Evolutionary conservation across 2,329 filamentous ascomycete genomes (phyloP), one percentile per base, ranked within the genome.

Genomic region (Fusarium veterinarium): DNA sequence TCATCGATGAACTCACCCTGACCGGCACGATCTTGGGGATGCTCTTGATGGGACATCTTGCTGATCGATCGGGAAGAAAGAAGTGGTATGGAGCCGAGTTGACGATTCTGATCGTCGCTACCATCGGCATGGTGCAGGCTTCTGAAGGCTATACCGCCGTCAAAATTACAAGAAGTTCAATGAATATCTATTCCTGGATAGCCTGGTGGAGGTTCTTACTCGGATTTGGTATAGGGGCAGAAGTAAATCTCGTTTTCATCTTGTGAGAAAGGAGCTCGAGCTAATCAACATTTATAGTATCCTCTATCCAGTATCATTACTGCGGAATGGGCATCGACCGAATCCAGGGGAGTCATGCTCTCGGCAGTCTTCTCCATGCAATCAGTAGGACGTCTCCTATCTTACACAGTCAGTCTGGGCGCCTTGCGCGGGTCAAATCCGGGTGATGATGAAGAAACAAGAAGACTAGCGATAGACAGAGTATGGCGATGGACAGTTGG

Each of bases 171-270:
- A n/a, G 37, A 0, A 28, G 53, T 20, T 59, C 67, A 14, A 69
- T 69, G 67, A 31, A 46, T n/a, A 69, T 69, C n/a, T 70, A 70
- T 46, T 49, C 67, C 3, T 70, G 67, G 67, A 48, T 70, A 33
- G 45, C 67, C 7, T 70, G 64, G 64, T 70, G 64, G 64, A 49
- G 67, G 8, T 60, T 63, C 10, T 20, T 63, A 6, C 56, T 70
- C 14, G 67, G 67, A 5, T 67, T 60, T 38, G 67, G 67, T 6
- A 68, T 70, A 19, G 67, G 67, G 16, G 67, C 67, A 25, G 67
- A 70, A 53, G 67, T 60, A 20, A 55, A 40, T 64, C 17, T n/a
- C 10, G 4, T 14, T 19, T 38, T 7, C 6, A 52, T 38, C 16
- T 28, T 11, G 8, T 4, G n/a, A 16, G 7, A 23, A 10, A 38